phyloP scores from a whole-genome alignment of 176 grass and related monocot genomes.

The Cymbopogon citratus region DNA sequence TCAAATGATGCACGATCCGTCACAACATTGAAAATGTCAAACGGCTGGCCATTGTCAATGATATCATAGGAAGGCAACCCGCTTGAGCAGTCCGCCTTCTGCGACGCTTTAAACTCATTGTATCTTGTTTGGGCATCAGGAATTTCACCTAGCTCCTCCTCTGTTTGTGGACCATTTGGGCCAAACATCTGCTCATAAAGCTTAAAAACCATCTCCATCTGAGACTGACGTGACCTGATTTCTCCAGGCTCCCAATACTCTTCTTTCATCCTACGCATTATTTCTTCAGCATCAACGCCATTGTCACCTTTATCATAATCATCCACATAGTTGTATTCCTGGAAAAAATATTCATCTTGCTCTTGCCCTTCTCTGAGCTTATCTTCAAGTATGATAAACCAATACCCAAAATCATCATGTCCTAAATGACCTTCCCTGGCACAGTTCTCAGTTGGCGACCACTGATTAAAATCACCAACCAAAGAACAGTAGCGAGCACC shows the following conservation, averaged over 20 bases:
- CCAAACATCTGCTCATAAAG: slow-evolving; percentile 98
- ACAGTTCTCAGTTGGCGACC: slow-evolving; percentile 62
- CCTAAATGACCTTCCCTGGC: slow-evolving; percentile 90
- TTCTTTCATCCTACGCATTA: slow-evolving; percentile 61
- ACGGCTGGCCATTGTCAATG: slow-evolving; percentile 62
- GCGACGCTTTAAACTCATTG: slow-evolving; percentile 63
- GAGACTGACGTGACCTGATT: slow-evolving; percentile 46
- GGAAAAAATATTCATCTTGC: slow-evolving; percentile 83
- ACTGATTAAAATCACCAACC: slow-evolving; percentile 89
- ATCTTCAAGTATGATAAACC: slow-evolving; percentile 89
- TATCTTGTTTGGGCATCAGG: slow-evolving; percentile 75
- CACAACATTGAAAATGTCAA: slow-evolving; percentile 59
- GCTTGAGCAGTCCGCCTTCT: slow-evolving; percentile 34
- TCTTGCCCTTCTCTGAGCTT: slow-evolving; percentile 82
- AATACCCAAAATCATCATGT: slow-evolving; percentile 98
- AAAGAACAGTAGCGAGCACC: slow-evolving; percentile 87
- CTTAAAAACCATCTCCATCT: slow-evolving; percentile 70
- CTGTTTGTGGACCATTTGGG: slow-evolving; percentile 76
- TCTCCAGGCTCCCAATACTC: slow-evolving; percentile 96
- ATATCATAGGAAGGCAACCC: slow-evolving; percentile 49
- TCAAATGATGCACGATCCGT: slow-evolving; percentile 61
- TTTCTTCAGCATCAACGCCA: slow-evolving; percentile 64
- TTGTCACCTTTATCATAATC: slow-evolving; percentile 97
- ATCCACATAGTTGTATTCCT: slow-evolving; percentile 91
- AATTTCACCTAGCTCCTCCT: slow-evolving; percentile 86